These are phyloP conservation scores for Trichosporon coremiiforme DNA, from an alignment of 1,284 basidiomycete genomes.

Conservation along the genomic window DNA sequence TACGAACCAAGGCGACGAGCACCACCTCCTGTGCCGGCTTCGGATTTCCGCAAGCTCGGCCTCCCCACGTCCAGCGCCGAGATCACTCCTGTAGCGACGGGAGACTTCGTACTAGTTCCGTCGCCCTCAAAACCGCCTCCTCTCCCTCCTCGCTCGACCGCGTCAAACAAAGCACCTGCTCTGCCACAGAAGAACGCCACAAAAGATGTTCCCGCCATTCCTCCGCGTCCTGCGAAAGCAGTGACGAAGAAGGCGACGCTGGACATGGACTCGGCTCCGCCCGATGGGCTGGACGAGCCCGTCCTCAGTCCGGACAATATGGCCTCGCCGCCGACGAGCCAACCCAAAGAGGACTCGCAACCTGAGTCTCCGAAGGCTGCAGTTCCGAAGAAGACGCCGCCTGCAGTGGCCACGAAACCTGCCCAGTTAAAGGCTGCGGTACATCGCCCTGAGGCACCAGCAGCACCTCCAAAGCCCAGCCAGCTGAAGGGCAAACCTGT, in stretches of 20 bases:
- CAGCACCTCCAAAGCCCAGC: conserved; percentile 16
- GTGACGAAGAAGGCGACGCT: conserved; percentile 18
- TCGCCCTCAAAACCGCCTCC: conserved; percentile 28
- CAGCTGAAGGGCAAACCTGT: conserved; percentile 22
- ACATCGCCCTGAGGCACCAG: neutral
- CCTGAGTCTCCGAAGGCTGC: neutral
- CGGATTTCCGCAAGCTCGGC: conserved; percentile 29
- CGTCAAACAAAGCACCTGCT: neutral
- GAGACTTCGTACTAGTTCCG: conserved; percentile 48
- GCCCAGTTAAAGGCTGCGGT: neutral
- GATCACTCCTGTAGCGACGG: conserved; percentile 46
- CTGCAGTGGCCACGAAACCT: conserved; percentile 15
- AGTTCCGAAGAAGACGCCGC: conserved; percentile 1
- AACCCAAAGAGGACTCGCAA: neutral
- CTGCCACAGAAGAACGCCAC: neutral
- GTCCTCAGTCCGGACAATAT: conserved; percentile 24
- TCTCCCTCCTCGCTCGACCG: conserved; percentile 12
- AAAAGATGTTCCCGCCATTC: neutral
- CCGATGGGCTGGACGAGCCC: conserved; percentile 20
- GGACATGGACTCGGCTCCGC: conserved; percentile 28
- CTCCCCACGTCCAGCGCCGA: conserved; percentile 23
- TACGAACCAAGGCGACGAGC: conserved; percentile 27
- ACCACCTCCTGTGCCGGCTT: conserved; percentile 23
- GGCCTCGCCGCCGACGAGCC: neutral
- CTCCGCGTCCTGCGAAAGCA: conserved; percentile 9